Evolutionary conservation across 73 alveolate species (phyloP), one percentile per base, ranked within the genome.

Genomic region (Tetrahymena malaccensis): DNA sequence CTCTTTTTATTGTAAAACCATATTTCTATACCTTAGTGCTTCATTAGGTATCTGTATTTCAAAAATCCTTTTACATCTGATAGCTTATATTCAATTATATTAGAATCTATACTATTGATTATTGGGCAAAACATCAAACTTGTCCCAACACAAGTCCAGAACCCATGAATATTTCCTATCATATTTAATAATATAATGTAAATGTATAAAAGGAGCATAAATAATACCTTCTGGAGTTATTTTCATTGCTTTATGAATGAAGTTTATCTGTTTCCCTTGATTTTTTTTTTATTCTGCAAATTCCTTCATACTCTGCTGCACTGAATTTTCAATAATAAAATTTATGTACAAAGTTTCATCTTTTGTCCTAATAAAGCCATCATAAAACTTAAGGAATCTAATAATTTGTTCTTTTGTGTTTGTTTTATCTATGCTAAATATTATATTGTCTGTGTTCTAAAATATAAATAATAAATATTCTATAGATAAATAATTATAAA

Each of bases 1-100:
- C 96, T 94, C 35, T 94, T 84, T 94, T 94, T 94, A 12, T 94
- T 94, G 22, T 85, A 85, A 94, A 94, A 70, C 96, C 96, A 94
- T n/a, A 94, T 70, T 85, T 94, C 96, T 19, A 94, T 85, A 21
- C 96, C 96, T 13, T 85, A n/a, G 21, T 94, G 56, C 40, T 56
- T 84, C 93, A 94, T 85, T 85, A 94, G 43, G 34, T 94, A 94
- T 85, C 96, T 94, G 33, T 94, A 94, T 94, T 94, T 94, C 25
- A 94, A 50, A 34, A 94, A 94, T 33, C 93, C 93, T 40, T 94
- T 94, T 27, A 94, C 93, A 38, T 94, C 96, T 33, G 96, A 70
- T 40, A 94, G 40, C 94, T 44, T 84, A 43, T 85, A 94, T 38
- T 94, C 43, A 84, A 94, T 83, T 5, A 85, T 43, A 70, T 85